These are phyloP conservation scores for Blastocystis sp. DNA, from an alignment of 352 stramenopile genomes.

Conservation along the genomic window DNA sequence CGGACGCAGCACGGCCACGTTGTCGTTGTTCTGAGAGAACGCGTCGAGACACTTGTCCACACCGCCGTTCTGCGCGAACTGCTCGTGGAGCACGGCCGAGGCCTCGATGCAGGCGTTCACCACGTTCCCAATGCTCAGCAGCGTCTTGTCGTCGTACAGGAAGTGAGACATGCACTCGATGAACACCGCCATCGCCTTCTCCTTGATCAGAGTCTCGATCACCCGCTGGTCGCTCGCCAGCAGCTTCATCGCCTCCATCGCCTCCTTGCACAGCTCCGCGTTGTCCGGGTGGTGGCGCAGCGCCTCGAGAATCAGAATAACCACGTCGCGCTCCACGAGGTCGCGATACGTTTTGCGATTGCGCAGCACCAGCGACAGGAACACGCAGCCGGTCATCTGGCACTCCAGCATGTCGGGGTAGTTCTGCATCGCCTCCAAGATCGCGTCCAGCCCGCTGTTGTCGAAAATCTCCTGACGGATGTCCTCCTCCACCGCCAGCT, in stretches of 20 bases:
- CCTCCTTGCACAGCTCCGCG: conserved; percentile 25
- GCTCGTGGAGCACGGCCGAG: conserved; percentile 32
- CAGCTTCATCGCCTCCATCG: conserved; percentile 31
- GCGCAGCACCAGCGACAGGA: conserved; percentile 45
- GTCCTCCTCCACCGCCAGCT: conserved; percentile 49
- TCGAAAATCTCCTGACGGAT: conserved; percentile 57
- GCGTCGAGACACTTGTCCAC: conserved; percentile 35
- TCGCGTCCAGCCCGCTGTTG: conserved; percentile 55
- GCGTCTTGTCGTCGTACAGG: conserved; percentile 29
- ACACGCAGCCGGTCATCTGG: conserved; percentile 53
- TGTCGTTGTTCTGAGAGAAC: conserved; percentile 46
- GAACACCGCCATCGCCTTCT: conserved; percentile 48
- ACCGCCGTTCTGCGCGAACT: conserved; percentile 19
- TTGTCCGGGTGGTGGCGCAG: conserved; percentile 45
- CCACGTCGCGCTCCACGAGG: conserved; percentile 54
- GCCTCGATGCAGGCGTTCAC: conserved; percentile 6
- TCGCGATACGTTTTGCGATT: conserved; percentile 49
- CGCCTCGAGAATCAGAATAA: conserved; percentile 43
- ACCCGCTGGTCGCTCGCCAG: conserved; percentile 12
- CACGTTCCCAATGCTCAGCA: conserved; percentile 39
- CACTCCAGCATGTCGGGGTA: conserved; percentile 20
- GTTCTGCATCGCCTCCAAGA: conserved; percentile 34
- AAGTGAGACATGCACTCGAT: conserved; percentile 52
- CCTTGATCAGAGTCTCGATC: conserved; percentile 51
- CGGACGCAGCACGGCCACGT: conserved; percentile 5